Evolutionary conservation across 1,284 basidiomycete species (phyloP).

Genomic region (Ceratobasidium sp.): DNA sequence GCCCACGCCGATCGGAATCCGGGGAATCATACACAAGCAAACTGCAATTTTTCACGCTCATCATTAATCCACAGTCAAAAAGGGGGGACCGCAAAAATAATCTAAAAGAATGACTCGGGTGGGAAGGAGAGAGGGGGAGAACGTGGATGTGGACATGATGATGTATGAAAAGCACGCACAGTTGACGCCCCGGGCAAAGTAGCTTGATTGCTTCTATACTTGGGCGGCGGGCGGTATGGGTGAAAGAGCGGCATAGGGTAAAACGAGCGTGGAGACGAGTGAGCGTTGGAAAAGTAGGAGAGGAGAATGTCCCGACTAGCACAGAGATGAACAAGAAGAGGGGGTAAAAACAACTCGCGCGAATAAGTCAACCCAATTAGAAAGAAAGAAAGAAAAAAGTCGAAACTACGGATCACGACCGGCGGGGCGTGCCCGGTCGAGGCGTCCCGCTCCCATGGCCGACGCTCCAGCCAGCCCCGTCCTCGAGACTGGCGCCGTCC

Average conservation of each 20-base stretch:
- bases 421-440: conserved; percentile 29
- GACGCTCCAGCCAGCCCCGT: conserved; percentile 18
- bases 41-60: conserved; percentile 33
- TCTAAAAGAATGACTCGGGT: conserved; percentile 37
- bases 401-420: conserved; percentile 1
- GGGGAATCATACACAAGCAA: conserved; percentile 5
- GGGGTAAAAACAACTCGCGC: neutral
- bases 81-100: neutral
- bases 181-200: neutral
- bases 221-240: neutral
- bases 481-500: conserved; percentile 57
- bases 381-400: conserved; percentile 6
- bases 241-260: conserved; percentile 4
- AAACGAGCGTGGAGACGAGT: conserved; percentile 19
- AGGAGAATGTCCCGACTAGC: conserved; percentile 12
- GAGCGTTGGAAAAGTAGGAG: neutral
- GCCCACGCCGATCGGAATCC: neutral
- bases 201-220: neutral
- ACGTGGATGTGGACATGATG: conserved; percentile 19
- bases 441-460: conserved; percentile 29
- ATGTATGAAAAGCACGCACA: conserved; percentile 20
- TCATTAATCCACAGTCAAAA: conserved; percentile 34
- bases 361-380: conserved; percentile 29
- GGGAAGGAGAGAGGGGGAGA: conserved; percentile 1
- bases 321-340: conserved; percentile 18